phyloP scores from a whole-genome alignment of 345 rosid genomes.

The Carallia pectinifolia region DNA sequence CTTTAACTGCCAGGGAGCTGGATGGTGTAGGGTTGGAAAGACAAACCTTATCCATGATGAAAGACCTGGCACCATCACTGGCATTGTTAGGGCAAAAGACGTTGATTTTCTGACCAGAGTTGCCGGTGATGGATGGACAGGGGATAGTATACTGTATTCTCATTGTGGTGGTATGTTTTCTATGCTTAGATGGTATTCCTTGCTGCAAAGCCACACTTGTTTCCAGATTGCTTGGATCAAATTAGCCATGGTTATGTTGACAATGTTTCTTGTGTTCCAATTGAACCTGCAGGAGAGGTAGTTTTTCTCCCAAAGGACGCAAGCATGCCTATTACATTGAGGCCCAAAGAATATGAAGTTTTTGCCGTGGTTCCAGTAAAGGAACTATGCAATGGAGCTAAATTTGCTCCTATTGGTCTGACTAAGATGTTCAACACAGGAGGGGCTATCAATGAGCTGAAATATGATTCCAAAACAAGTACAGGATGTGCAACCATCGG shows the following conservation, averaged over 20 bases:
- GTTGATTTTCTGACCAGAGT: slow-evolving; percentile 55
- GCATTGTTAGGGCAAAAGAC: slow-evolving; percentile 49
- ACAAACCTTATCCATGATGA: slow-evolving; percentile 56
- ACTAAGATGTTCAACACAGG: slow-evolving; percentile 61
- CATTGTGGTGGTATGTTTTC: slow-evolving; percentile 52
- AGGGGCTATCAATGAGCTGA: slow-evolving; percentile 50
- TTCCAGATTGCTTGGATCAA: not conserved
- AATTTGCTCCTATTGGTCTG: slow-evolving; percentile 50
- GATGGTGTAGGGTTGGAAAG: slow-evolving; percentile 64
- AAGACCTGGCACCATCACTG: slow-evolving; percentile 52
- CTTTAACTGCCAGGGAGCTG: slow-evolving; percentile 71
- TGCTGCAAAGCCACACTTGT: not conserved
- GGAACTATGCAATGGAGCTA: slow-evolving; percentile 35
- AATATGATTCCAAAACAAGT: slow-evolving; percentile 24
- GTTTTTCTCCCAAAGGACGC: slow-evolving; percentile 54
- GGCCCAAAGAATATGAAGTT: slow-evolving; percentile 54
- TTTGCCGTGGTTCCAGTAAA: slow-evolving; percentile 58
- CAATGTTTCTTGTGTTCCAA: not conserved
- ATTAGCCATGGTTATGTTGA: not conserved
- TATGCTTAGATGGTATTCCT: not conserved
- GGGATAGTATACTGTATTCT: slow-evolving; percentile 52
- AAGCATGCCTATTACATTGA: slow-evolving; percentile 53
- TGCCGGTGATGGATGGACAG: slow-evolving; percentile 49
- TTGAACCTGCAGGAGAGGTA: slow-evolving; percentile 48
- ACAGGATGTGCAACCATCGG: slow-evolving; percentile 7